These are phyloP conservation scores for Tubosaeta sp. DNA, from an alignment of 768 basidiomycete species.

Conservation along the genomic window DNA sequence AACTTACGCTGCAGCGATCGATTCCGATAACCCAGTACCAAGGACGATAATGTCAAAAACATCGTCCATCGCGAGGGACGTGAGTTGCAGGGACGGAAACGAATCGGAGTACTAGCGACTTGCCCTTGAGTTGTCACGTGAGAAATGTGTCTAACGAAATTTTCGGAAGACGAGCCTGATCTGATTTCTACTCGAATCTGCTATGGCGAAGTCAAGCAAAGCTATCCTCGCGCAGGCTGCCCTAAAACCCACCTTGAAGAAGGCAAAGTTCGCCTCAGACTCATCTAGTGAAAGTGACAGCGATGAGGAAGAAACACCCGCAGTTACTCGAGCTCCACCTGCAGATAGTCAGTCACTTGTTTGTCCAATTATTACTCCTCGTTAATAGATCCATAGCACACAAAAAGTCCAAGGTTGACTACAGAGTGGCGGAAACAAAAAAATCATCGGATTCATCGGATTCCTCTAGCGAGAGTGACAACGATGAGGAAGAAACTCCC, in stretches of 20 bases:
- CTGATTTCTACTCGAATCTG: conserved; percentile 1
- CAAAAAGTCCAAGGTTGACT: too few relatives aligned
- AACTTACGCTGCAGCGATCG: conserved; percentile 84
- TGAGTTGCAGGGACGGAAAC: too few relatives aligned
- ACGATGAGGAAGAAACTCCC: neutral
- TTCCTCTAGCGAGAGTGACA: conserved; percentile 7
- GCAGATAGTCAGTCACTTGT: conserved; percentile 27
- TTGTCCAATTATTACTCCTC: too few relatives aligned
- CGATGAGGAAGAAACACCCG: neutral
- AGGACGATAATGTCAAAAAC: conserved; percentile 65
- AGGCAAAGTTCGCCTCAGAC: neutral
- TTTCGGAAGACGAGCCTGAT: conserved; percentile 5
- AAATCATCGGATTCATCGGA: conserved; percentile 5
- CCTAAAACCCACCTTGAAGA: neutral
- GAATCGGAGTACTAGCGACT: neutral
- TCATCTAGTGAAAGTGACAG: neutral
- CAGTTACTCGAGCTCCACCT: neutral
- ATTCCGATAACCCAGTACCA: conserved; percentile 81
- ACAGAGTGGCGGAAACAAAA: too few relatives aligned
- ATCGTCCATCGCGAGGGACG: conserved; percentile 29
- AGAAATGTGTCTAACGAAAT: conserved; percentile 9
- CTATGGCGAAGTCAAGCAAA: conserved; percentile 41
- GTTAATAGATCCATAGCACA: too few relatives aligned
- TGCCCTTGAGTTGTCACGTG: conserved; percentile 30
- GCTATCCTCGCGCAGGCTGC: conserved; percentile 41